A percentile compares a stretch with the other conserved stretches of the same genome.
phyloP scores from a whole-genome alignment of 306 rosid species.

The Vigna nakashimae region DNA sequence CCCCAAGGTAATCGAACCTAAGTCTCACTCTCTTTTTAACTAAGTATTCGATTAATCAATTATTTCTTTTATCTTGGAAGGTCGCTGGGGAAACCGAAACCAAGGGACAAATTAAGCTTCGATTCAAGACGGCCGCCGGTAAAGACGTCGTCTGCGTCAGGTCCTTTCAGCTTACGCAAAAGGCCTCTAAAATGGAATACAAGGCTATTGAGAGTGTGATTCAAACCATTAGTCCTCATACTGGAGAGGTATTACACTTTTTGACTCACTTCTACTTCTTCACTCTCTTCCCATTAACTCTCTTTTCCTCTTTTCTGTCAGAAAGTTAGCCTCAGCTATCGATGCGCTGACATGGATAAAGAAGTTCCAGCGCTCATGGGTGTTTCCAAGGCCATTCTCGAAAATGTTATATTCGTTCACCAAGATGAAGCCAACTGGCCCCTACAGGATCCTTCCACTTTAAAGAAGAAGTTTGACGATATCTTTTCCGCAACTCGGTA shows the following conservation, averaged over 20 bases:
- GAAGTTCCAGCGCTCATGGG: slow-evolving; percentile 97
- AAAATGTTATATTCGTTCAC: slow-evolving; percentile 92
- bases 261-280: background rate
- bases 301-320: slow-evolving; percentile 43
- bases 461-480: slow-evolving; percentile 94
- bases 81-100: slow-evolving; percentile 97
- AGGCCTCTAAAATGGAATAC: slow-evolving; percentile 94
- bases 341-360: slow-evolving; percentile 96
- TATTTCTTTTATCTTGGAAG: slow-evolving; percentile 40
- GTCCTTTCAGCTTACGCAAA: slow-evolving; percentile 94
- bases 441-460: slow-evolving; percentile 93
- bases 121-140: slow-evolving; percentile 86
- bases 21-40: background rate
- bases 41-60: background rate
- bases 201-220: slow-evolving; percentile 97
- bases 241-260: slow-evolving; percentile 68
- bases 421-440: slow-evolving; percentile 99
- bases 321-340: slow-evolving; percentile 94
- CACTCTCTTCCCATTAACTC: background rate
- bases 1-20: slow-evolving; percentile 61
- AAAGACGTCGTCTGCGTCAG: slow-evolving; percentile 90
- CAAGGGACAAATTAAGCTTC: slow-evolving; percentile 92
- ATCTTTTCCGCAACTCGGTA: slow-evolving; percentile 97
- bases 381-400: slow-evolving; percentile 92
- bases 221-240: slow-evolving; percentile 92